These are phyloP conservation scores for Boletus bicolor DNA, from an alignment of 768 basidiomycete species.

Conservation along the genomic window DNA sequence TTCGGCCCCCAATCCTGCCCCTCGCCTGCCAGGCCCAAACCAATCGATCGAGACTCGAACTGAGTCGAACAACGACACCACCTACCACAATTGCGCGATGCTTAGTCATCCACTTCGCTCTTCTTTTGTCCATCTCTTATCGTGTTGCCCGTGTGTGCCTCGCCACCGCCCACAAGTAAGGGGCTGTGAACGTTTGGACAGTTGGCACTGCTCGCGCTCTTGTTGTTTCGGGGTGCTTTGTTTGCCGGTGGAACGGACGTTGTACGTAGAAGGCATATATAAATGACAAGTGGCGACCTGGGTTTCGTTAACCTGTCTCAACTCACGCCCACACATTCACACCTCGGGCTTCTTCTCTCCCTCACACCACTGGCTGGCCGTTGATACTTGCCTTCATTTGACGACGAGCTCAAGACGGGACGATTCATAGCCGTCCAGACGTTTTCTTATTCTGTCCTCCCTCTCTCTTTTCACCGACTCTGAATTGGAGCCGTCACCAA, in stretches of 20 bases:
- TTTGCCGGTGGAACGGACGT: constrained; percentile 7
- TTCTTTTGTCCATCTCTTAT: constrained; percentile 3
- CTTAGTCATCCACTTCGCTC: background rate
- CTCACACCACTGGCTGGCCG: background rate
- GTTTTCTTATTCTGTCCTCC: no score
- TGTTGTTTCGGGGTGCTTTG: constrained; percentile 18
- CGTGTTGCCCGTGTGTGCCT: background rate
- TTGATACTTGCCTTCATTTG: background rate
- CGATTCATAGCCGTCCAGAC: background rate
- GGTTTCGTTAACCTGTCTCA: background rate
- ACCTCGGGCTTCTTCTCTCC: background rate
- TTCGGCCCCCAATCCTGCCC: background rate
- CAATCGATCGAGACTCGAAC: background rate
- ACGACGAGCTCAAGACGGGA: background rate
- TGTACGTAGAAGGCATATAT: constrained; percentile 10
- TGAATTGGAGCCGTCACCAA: no score
- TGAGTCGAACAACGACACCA: background rate
- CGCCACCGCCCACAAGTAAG: background rate
- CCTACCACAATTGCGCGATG: background rate
- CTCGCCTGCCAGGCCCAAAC: background rate
- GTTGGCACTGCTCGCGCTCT: background rate
- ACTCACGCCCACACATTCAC: constrained; percentile 8
- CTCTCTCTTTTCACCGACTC: background rate
- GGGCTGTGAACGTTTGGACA: constrained; percentile 8
- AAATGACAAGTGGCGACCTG: background rate